Percentiles rank a stretch among this genome's conserved stretches.
Evolutionary conservation across 306 rosid genomes (phyloP).

Genomic region (Cucurbita pepo): DNA sequence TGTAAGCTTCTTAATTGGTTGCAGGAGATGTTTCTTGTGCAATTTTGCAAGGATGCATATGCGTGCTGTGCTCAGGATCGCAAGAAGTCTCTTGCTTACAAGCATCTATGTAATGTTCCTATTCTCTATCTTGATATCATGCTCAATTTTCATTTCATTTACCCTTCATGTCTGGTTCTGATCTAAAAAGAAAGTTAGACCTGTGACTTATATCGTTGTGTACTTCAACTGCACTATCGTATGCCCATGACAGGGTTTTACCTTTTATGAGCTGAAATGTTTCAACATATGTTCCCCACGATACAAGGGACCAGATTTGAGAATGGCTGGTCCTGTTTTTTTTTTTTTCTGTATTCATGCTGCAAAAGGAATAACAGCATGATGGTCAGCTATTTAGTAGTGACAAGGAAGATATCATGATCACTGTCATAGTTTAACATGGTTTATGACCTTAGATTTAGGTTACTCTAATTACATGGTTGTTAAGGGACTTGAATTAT

Average conservation of each 20-base stretch:
- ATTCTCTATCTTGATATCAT: neutral
- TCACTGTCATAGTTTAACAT: neutral
- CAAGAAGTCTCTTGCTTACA: constrained; percentile 55
- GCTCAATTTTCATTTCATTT: neutral
- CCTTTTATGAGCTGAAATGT: neutral
- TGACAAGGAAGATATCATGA: neutral
- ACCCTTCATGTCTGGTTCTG: neutral
- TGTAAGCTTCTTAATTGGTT: neutral
- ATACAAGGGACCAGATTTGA: neutral
- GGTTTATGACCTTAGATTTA: neutral
- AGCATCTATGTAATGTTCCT: constrained; percentile 45
- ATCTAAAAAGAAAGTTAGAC: neutral
- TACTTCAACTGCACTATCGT: neutral
- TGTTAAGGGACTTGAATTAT: neutral
- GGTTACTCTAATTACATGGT: neutral
- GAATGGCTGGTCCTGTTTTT: neutral
- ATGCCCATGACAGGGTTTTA: neutral
- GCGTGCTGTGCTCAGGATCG: constrained; percentile 37
- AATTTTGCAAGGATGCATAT: constrained; percentile 42
- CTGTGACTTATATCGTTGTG: neutral
- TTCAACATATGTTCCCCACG: neutral
- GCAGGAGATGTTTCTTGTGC: constrained; percentile 79
- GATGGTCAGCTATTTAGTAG: neutral
- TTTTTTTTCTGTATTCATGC: neutral
- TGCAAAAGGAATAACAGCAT: neutral